A percentile compares a stretch with the other conserved stretches of the same genome.
These are phyloP conservation scores for Spergularia marina DNA, from an alignment of 148 eudicot genomes.

Conservation along the genomic window DNA sequence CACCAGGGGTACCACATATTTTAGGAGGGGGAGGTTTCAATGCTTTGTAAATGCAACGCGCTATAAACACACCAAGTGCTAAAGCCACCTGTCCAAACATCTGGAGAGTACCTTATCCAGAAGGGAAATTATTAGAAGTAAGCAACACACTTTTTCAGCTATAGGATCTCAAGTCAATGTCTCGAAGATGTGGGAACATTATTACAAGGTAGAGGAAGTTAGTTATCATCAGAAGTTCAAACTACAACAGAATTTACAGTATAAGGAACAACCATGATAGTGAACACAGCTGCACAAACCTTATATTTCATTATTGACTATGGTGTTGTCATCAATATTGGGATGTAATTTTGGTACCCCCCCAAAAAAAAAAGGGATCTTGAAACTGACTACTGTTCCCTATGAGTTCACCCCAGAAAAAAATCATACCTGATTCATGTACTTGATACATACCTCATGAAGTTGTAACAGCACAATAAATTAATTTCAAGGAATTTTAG, in stretches of 20 bases:
- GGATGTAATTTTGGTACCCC: not conserved
- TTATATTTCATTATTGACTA: not conserved
- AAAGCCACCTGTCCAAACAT: conserved; percentile 51
- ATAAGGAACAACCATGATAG: not conserved
- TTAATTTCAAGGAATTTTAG: not conserved
- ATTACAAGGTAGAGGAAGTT: not conserved
- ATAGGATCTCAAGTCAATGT: not conserved
- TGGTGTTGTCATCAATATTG: not conserved
- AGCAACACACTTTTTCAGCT: not conserved
- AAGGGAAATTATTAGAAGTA: not conserved
- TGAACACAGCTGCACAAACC: not conserved
- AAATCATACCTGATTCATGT: not conserved
- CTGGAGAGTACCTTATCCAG: conserved; percentile 4
- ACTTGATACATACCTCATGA: not conserved
- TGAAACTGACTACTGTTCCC: not conserved
- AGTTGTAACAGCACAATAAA: not conserved
- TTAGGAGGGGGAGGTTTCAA: conserved; percentile 54
- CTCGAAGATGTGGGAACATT: not conserved
- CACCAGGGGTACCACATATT: conserved; percentile 60
- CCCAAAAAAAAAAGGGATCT: not conserved
- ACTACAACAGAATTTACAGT: not conserved
- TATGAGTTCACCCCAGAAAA: not conserved
- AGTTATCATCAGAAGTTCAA: not conserved
- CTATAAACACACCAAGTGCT: conserved; percentile 33
- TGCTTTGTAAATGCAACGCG: conserved; percentile 44